phyloP scores from a whole-genome alignment of 176 grass and related monocot genomes.

The Thalia dealbata region DNA sequence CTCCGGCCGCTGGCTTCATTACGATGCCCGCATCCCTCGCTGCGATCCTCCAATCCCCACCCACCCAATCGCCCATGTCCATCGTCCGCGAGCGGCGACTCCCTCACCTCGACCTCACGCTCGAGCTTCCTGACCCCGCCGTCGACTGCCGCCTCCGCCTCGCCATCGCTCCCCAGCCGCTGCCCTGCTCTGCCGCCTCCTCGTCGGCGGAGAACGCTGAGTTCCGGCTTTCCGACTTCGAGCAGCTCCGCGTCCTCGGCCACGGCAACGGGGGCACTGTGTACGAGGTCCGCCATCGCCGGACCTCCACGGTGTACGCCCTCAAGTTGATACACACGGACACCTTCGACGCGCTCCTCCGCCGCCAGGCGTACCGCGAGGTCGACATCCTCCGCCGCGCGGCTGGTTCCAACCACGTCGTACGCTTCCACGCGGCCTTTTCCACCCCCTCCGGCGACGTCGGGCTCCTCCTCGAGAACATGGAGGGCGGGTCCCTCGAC shows the following conservation, averaged over 20 bases:
- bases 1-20: neutral
- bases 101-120: conserved; percentile 8
- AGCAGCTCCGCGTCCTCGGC: conserved; percentile 55
- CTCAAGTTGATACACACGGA: conserved; percentile 42
- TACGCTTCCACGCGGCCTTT: conserved; percentile 46
- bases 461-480: conserved; percentile 53
- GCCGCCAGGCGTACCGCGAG: conserved; percentile 32
- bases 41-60: neutral
- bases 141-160: conserved; percentile 5
- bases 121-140: neutral
- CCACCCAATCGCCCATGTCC: neutral
- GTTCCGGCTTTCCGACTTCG: conserved; percentile 48
- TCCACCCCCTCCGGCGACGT: conserved; percentile 17
- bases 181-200: conserved; percentile 18
- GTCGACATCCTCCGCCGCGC: conserved; percentile 64
- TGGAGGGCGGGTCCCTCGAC: conserved; percentile 47
- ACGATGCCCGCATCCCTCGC: neutral
- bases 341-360: conserved; percentile 18
- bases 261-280: conserved; percentile 82
- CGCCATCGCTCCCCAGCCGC: conserved; percentile 16
- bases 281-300: conserved; percentile 56
- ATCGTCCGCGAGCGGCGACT: conserved; percentile 7
- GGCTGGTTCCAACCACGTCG: conserved; percentile 40
- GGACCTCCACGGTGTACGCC: conserved; percentile 15
- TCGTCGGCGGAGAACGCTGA: conserved; percentile 16